Percentiles rank a stretch among this genome's conserved stretches.
Conservation (phyloP, 2,329 filamentous ascomycete species). For the Lachnellula willkommii region DNA sequence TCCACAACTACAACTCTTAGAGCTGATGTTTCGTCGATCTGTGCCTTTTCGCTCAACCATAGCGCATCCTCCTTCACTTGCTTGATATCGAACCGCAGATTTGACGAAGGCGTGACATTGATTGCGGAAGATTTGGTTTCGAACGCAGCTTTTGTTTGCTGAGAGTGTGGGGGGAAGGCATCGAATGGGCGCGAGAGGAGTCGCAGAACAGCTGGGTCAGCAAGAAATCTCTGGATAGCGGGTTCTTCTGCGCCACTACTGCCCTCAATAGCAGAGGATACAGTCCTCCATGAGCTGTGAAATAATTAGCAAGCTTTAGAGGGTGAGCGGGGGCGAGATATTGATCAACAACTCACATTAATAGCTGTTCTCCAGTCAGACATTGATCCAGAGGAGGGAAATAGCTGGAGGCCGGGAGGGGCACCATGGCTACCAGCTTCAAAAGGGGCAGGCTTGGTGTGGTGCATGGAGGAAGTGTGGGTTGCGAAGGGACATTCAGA, state of each 20-base stretch:
- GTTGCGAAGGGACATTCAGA: not conserved
- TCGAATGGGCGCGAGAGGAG: constrained; percentile 64
- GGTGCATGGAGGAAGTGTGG: constrained; percentile 26
- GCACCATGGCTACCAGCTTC: constrained; percentile 59
- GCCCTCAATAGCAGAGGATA: constrained; percentile 52
- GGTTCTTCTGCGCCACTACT: constrained; percentile 54
- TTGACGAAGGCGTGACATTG: constrained; percentile 65
- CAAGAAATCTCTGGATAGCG: constrained; percentile 60
- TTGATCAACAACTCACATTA: constrained; percentile 59
- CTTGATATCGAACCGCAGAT: constrained; percentile 65
- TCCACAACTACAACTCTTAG: constrained; percentile 77
- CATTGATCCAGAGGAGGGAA: constrained; percentile 82
- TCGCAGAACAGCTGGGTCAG: constrained; percentile 60
- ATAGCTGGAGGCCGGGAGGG: constrained; percentile 64
- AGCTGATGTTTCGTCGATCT: constrained; percentile 75
- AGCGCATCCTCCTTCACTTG: constrained; percentile 77
- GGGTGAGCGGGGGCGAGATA: not conserved
- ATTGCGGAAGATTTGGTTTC: constrained; percentile 84
- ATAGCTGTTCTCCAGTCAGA: constrained; percentile 70
- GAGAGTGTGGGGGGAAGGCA: constrained; percentile 59
- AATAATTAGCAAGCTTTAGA: constrained; percentile 8
- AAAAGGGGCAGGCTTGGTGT: constrained; percentile 31
- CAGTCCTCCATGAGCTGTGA: constrained; percentile 56
- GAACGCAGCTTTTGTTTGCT: constrained; percentile 64
- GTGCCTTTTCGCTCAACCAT: constrained; percentile 76